Base-by-base conservation (phyloP, 345 rosid species). In the Syzygium aqueum region DNA sequence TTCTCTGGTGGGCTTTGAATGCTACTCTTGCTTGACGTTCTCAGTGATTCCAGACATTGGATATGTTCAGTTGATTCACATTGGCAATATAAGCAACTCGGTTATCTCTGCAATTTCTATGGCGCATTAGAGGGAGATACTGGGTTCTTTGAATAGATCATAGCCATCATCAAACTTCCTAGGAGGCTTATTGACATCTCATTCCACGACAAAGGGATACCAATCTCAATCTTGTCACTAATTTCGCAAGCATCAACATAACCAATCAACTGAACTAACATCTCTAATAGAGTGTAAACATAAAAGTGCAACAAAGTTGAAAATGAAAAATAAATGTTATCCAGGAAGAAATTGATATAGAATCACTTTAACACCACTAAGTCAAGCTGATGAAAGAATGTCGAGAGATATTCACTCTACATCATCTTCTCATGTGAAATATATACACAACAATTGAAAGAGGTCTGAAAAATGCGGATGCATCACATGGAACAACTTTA, bases 401-500 rank as follows among this genome's bases (percentile, higher is more conserved):
- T 37, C 49, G 21, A 67, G 49, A 73, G 80, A 73, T 33, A 73
- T 37, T 73, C 82, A 21, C 82, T 37, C 82, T 33, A 10, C 49
- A 19, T 33, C 12, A 33, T 73, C 82, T 73, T 73, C 82, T 11
- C 14, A 37, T 37, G 21, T 73, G 82, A 7, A 51, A 30, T 30
- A 49, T 33, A 28, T 52, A 53, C 86, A 84, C 40, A 11, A 30
- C 22, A 33, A 73, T 40, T 4, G 27, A 37, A 73, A 37, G 49
- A 73, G 82, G 49, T 73, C 14, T 37, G 8, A 37, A 37, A 37
- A 49, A 73, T 30, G 85, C 21, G 14, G 63, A 84, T 22, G 65
- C 65, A 33, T 10, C 86, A 12, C 27, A 21, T 33, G 50, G 14
- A 84, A 37, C 86, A 46, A 85, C 54, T 52, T 92, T 73, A 95